phyloP scores from a whole-genome alignment of 768 basidiomycete genomes.

The Amanita phalloides region DNA sequence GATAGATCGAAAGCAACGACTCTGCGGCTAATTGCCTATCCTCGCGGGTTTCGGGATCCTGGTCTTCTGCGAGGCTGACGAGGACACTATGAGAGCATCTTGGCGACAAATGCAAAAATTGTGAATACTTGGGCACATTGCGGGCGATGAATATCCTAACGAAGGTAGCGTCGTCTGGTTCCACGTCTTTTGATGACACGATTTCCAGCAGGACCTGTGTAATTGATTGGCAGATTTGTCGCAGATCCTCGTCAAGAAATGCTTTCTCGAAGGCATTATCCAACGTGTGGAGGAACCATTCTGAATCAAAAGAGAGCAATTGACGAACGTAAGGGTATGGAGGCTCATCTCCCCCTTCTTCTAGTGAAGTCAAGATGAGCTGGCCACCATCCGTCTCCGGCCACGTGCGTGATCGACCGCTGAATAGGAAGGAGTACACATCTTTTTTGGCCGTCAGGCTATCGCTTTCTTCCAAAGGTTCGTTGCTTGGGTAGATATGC shows the following conservation, averaged over 20 bases:
- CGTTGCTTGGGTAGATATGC: slow-evolving; percentile 77
- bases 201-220: slow-evolving; percentile 82
- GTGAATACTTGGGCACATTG: slow-evolving; percentile 94
- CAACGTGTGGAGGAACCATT: slow-evolving; percentile 86
- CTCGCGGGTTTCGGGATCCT: slow-evolving; percentile 71
- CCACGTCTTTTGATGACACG: slow-evolving; percentile 40
- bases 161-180: slow-evolving; percentile 63
- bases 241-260: slow-evolving; percentile 73
- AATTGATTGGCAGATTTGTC: slow-evolving; percentile 65
- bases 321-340: slow-evolving; percentile 86
- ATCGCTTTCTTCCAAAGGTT: slow-evolving; percentile 54
- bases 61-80: slow-evolving; percentile 64
- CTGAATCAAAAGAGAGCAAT: slow-evolving; percentile 81
- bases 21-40: slow-evolving; percentile 94
- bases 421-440: slow-evolving; percentile 79
- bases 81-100: slow-evolving; percentile 64
- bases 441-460: slow-evolving; percentile 58
- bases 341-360: slow-evolving; percentile 66
- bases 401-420: slow-evolving; percentile 70
- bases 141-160: slow-evolving; percentile 93
- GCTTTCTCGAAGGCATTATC: slow-evolving; percentile 93
- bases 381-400: slow-evolving; percentile 54
- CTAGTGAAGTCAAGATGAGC: slow-evolving; percentile 65
- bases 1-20: slow-evolving; percentile 86
- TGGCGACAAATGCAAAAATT: slow-evolving; percentile 63